phyloP scores from a whole-genome alignment of 441 rosid species.

The Theobroma grandiflorum region DNA sequence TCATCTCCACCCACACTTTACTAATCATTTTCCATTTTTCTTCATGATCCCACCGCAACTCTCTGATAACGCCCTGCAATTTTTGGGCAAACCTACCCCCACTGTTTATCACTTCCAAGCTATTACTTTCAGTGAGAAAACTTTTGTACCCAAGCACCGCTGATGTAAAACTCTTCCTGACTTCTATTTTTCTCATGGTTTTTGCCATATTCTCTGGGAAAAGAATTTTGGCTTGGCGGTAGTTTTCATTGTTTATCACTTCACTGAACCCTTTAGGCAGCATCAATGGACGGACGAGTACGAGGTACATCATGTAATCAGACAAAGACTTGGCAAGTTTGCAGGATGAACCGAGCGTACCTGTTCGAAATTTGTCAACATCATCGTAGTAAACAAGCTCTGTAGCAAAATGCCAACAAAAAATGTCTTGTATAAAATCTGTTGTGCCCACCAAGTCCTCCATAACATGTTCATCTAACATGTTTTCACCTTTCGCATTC shows the following conservation, averaged over 20 bases:
- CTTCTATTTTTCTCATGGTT: not conserved
- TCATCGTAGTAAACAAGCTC: constrained; percentile 19
- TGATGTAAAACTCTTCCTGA: no score
- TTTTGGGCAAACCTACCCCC: not conserved
- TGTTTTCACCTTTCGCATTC: not conserved
- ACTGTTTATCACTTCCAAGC: constrained; percentile 16
- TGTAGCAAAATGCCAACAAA: constrained; percentile 26
- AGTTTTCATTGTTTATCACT: constrained; percentile 8
- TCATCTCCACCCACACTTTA: constrained; percentile 31
- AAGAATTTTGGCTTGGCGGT: not conserved
- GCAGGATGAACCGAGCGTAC: not conserved
- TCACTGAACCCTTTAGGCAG: constrained; percentile 27
- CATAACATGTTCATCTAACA: not conserved
- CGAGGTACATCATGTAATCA: constrained; percentile 28
- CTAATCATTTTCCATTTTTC: constrained; percentile 24
- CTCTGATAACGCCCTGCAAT: not conserved
- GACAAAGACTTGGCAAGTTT: constrained; percentile 13
- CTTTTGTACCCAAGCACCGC: no score
- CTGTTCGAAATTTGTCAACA: accelerated
- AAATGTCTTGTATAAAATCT: not conserved
- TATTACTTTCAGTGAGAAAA: not conserved
- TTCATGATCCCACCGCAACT: not conserved
- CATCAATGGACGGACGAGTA: constrained; percentile 8
- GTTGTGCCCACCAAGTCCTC: not conserved
- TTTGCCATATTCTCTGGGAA: not conserved